These are phyloP conservation scores for Zymoseptoria brevis DNA, from an alignment of 2,329 filamentous ascomycete species.

Conservation along the genomic window DNA sequence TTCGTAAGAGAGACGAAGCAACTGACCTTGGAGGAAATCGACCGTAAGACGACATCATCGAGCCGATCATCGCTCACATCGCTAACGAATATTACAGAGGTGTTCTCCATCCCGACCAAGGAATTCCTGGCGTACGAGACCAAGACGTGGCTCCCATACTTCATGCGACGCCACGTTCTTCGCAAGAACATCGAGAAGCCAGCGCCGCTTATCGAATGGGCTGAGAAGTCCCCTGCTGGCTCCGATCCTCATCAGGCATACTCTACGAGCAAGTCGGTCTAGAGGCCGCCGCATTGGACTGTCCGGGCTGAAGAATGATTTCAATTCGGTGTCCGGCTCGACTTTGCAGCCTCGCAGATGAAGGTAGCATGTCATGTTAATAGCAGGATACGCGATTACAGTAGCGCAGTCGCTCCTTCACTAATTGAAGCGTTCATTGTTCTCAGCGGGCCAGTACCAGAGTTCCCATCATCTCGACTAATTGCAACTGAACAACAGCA, in stretches of 20 bases:
- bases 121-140: constrained; percentile 34
- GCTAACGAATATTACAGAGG: constrained; percentile 26
- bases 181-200: constrained; percentile 32
- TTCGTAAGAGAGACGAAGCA: constrained; percentile 43
- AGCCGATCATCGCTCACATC: not conserved
- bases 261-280: not conserved
- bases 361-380: not conserved
- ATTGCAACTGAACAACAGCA: too few species aligned
- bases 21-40: constrained; percentile 41
- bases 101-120: constrained; percentile 46
- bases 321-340: too few species aligned
- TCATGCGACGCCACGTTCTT: constrained; percentile 35
- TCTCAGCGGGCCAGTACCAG: too few species aligned
- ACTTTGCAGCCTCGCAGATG: too few species aligned
- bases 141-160: constrained; percentile 35
- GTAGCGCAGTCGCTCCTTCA: not conserved
- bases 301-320: too few species aligned
- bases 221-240: constrained; percentile 3
- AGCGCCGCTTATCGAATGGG: constrained; percentile 32
- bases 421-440: not conserved
- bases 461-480: too few species aligned
- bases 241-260: not conserved
- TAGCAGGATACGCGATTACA: not conserved
- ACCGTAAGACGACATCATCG: constrained; percentile 16
- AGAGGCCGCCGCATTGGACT: not conserved